Evolutionary conservation across 1,284 basidiomycete genomes (phyloP).

Genomic region (Butyriboletus appendiculatus): DNA sequence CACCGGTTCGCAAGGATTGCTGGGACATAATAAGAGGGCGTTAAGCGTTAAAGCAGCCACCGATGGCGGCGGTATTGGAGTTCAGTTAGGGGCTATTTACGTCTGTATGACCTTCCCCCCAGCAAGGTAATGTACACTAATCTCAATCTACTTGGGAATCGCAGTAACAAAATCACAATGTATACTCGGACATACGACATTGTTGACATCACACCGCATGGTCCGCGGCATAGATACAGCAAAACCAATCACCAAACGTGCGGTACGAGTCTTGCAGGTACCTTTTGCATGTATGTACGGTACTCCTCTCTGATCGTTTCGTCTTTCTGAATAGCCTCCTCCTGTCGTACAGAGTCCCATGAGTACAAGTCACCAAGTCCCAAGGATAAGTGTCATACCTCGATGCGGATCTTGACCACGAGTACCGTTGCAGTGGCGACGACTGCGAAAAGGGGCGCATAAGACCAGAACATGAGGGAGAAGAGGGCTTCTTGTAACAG

Average conservation of each 20-base stretch:
- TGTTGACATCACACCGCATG: too few relatives aligned
- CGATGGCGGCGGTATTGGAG: too few relatives aligned
- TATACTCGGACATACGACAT: too few relatives aligned
- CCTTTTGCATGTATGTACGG: slow-evolving; percentile 28
- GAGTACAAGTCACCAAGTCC: background rate
- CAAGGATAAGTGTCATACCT: slow-evolving; percentile 16
- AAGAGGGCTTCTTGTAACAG: slow-evolving; percentile 12
- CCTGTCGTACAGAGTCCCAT: background rate
- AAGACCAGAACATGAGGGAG: slow-evolving; percentile 31
- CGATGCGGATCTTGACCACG: slow-evolving; percentile 31
- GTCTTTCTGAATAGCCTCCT: slow-evolving; percentile 4
- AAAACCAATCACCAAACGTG: slow-evolving; percentile 19
- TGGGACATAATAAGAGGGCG: too few relatives aligned
- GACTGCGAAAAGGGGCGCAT: slow-evolving; percentile 23
- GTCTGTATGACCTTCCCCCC: too few relatives aligned
- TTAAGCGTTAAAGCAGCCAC: too few relatives aligned
- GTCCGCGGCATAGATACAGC: background rate
- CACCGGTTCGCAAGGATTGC: too few relatives aligned
- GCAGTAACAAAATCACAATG: too few relatives aligned
- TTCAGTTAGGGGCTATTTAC: too few relatives aligned
- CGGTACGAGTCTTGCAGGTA: slow-evolving; percentile 29
- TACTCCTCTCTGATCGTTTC: slow-evolving; percentile 18
- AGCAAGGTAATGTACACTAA: too few relatives aligned
- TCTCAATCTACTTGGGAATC: too few relatives aligned
- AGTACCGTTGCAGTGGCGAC: slow-evolving; percentile 5